Evolutionary conservation across 2,329 filamentous ascomycete species (phyloP), one percentile per base, ranked within the genome.

Genomic region (Xylaria digitata): DNA sequence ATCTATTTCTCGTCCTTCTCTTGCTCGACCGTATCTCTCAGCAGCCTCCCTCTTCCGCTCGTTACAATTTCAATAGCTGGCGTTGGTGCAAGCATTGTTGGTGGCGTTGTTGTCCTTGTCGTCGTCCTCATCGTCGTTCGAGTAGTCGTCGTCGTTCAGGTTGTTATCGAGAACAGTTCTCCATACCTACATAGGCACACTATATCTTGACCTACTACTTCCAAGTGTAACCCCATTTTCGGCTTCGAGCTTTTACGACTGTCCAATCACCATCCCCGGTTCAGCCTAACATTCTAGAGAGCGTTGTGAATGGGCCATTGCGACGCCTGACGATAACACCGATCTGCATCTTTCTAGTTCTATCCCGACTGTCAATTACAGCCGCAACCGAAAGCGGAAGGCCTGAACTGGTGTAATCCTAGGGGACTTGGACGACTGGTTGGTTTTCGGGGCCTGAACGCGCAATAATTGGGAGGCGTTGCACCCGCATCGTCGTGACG

Each of bases 291-390:
- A 65, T 71, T 71, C 70, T 68, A 73, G 68, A 67, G 63, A 68
- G 73, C 66, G 66, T 67, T 67, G 68, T 71, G 74, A 71, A 75
- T 75, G 71, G 75, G 69, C 65, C 70, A 40, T 57, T 71, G 62
- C 66, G 61, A 69, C 69, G 68, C 66, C 70, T 73, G 65, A 70
- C 73, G 67, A 74, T 65, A 72, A 72, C 63, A 60, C 69, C 57
- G 71, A 73, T 73, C 73, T 75, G 71, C 73, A 70, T 67, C 70
- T 68, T 66, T 69, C 69, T 69, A 66, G 70, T 68, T 67, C 55
- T 63, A 54, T 70, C 64, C 69, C 70, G 68, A 72, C 57, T 61
- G 60, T 65, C 68, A 66, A 69, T 61, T 54, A 70, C 71, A 70
- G 66, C 72, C 48, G 23, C 48, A 49, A 65, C 70, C 68, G 59